phyloP scores from a whole-genome alignment of 371 early-diverging fungal species.

The Rhizomucor pusillus region DNA sequence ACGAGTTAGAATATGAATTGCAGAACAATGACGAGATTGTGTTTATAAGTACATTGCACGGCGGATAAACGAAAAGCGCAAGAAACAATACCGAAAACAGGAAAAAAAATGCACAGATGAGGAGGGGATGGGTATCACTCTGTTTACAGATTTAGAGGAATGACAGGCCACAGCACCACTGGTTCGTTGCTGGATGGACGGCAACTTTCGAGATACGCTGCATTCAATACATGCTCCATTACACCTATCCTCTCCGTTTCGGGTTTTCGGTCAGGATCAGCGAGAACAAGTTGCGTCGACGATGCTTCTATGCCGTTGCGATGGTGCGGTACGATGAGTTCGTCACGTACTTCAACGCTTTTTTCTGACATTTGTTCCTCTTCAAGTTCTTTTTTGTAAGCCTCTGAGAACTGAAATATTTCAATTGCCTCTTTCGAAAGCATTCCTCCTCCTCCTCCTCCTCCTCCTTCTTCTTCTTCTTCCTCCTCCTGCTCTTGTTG shows the following conservation, averaged over 20 bases:
- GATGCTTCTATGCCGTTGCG: conserved; percentile 31
- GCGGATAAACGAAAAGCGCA: conserved; percentile 11
- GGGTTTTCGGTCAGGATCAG: background rate
- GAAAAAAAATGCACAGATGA: background rate
- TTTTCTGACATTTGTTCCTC: background rate
- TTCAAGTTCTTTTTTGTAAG: conserved; percentile 22
- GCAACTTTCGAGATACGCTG: conserved; percentile 22
- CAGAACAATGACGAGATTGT: conserved; percentile 78
- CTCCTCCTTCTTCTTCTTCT: too few species aligned
- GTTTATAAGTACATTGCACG: conserved; percentile 96
- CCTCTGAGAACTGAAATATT: conserved; percentile 35
- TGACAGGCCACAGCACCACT: conserved; percentile 33
- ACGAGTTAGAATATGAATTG: conserved; percentile 80
- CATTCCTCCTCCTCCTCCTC: background rate
- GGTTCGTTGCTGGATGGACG: background rate
- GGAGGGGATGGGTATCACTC: background rate
- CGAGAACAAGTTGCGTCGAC: conserved; percentile 21
- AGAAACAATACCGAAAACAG: conserved; percentile 5
- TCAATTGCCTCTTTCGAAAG: conserved; percentile 31
- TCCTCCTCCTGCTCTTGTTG: too few species aligned
- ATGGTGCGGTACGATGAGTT: conserved; percentile 24
- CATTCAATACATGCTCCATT: conserved; percentile 30
- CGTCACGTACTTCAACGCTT: conserved; percentile 10
- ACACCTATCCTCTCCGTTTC: conserved; percentile 9
- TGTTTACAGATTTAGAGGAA: conserved; percentile 28